These are phyloP conservation scores for Chenopodium suecicum DNA, from an alignment of 148 eudicot genomes.

Conservation along the genomic window DNA sequence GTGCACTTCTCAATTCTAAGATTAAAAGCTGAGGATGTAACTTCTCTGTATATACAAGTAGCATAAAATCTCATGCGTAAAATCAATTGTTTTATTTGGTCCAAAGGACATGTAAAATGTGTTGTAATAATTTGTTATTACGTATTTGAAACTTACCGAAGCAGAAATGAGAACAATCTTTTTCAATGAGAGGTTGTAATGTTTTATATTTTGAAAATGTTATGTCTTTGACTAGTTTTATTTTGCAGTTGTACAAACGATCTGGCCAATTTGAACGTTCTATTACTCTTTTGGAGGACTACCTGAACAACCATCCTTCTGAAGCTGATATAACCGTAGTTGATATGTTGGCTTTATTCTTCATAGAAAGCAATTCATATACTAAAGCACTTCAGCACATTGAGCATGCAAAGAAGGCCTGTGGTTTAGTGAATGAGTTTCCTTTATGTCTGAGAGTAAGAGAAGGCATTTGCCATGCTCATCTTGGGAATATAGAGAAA, in stretches of 20 bases:
- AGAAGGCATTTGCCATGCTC: constrained; percentile 78
- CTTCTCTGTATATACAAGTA: background rate
- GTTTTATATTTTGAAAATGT: background rate
- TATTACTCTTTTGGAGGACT: constrained; percentile 55
- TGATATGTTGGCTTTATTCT: constrained; percentile 56
- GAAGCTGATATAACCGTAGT: constrained; percentile 54
- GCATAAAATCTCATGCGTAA: background rate
- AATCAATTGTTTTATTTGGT: background rate
- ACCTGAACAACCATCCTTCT: constrained; percentile 50
- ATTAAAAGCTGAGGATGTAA: background rate
- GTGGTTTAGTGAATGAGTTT: constrained; percentile 37
- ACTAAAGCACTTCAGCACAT: constrained; percentile 71
- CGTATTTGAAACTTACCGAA: background rate
- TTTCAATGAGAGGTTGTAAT: background rate
- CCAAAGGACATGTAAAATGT: background rate
- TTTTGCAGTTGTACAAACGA: constrained; percentile 62
- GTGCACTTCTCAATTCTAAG: background rate
- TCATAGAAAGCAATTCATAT: constrained; percentile 49
- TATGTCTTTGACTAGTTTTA: constrained; percentile 4
- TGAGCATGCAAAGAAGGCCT: constrained; percentile 46
- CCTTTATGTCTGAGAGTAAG: constrained; percentile 50
- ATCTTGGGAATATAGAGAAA: constrained; percentile 64
- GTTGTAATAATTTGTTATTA: background rate
- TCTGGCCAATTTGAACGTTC: constrained; percentile 57
- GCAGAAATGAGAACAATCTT: background rate